Evolutionary conservation across 2,329 filamentous ascomycete species (phyloP).

Genomic region (Ophiostoma quercus): DNA sequence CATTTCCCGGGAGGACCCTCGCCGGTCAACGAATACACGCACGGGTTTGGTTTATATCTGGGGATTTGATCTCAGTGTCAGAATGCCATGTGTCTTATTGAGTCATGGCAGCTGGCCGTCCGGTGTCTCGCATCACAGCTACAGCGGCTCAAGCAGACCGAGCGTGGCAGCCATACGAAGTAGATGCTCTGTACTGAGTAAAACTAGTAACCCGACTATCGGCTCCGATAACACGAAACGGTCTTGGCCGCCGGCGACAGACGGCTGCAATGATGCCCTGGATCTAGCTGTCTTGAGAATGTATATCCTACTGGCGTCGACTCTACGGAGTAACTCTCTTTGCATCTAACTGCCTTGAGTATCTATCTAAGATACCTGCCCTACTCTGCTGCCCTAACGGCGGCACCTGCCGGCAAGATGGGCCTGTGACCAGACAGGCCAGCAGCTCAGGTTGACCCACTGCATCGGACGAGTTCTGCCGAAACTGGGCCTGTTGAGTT

Average conservation of each 20-base stretch:
- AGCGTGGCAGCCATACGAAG: not conserved
- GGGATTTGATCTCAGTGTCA: no score
- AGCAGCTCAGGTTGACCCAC: slow-evolving; percentile 7
- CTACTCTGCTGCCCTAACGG: not conserved
- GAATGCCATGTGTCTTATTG: no score
- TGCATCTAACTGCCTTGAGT: not conserved
- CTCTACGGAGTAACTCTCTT: not conserved
- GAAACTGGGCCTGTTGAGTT: slow-evolving; percentile 17
- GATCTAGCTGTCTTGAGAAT: not conserved
- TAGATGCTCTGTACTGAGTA: not conserved
- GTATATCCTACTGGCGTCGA: not conserved
- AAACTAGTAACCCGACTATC: not conserved
- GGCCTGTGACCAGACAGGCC: not conserved
- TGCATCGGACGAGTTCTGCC: slow-evolving; percentile 25
- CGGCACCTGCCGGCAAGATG: slow-evolving; percentile 2
- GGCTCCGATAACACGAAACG: not conserved
- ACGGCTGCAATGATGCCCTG: not conserved
- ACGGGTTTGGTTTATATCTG: no score
- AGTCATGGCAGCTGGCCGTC: not conserved
- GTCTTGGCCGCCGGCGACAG: not conserved
- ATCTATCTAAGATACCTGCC: not conserved
- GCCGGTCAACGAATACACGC: not conserved
- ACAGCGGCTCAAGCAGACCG: not conserved
- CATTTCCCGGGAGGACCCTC: not conserved
- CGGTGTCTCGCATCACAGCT: not conserved